Base-by-base conservation (phyloP, 768 basidiomycete species). In the Cystobasidium tubakii region DNA sequence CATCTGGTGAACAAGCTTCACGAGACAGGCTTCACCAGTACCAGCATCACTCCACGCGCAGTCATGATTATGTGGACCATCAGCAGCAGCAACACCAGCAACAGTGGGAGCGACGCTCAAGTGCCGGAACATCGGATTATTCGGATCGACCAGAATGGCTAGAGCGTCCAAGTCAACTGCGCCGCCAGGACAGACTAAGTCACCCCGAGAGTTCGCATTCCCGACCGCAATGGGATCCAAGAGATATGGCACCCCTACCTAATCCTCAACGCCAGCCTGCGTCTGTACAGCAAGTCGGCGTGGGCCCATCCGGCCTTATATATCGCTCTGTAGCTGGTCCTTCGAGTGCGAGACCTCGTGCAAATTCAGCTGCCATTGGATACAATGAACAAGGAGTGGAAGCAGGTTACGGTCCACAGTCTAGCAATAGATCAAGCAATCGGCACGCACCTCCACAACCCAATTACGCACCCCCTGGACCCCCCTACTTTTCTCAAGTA, bases 101-200 rank as follows among this genome's bases (percentile, higher is more conserved):
- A 42, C 25, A 62, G 15, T 67, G 66, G 66, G 66, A 67, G n/a
- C 42, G 66, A 29, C 66, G 66, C 1, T 67, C 66, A 27, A 67
- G 66, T 25, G 66, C 44, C 19, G 66, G 44, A 3, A 62, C 31
- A 9, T 67, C 66, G 13, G 66, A 67, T 53, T 27, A 54, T 21
- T 23, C 21, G 13, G 23, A 29, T 19, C 4, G 36, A 1, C 27
- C 29, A 53, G 66, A 67, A 12, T 46, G 39, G 39, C 29, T 31
- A 6, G 39, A 42, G 19, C n/a, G 66, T 25, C 63, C 31, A 34
- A 27, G 25, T 19, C 63, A 33, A 42, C 31, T 27, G 7, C 63
- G 43, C 3, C 60, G 36, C 2, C 60, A 62, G 25, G 60, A 39
- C 17, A n/a, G 63, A 33, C 63, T 12, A 43, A 65, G 25, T 15